Conservation (phyloP, 306 rosid species). For the Oxytropis ochrocephala region DNA sequence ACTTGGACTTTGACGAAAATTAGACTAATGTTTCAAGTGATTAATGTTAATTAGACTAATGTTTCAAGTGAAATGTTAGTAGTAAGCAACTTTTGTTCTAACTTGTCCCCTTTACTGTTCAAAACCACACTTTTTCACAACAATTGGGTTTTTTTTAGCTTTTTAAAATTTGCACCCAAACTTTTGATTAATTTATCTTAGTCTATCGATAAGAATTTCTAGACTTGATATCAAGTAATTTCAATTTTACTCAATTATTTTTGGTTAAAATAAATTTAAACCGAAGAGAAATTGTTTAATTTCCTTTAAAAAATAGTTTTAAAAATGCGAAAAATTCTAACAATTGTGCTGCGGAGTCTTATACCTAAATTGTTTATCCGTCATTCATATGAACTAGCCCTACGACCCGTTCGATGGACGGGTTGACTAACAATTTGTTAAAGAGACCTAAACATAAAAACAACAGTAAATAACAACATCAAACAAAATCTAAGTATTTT, state of each 20-base stretch:
- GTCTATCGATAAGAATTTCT: not conserved
- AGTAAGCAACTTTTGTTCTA: conserved; percentile 27
- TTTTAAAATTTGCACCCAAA: not conserved
- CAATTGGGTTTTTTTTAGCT: not conserved
- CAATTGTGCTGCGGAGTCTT: no score
- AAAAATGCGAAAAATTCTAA: no score
- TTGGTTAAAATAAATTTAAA: not conserved
- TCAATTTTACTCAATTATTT: not conserved
- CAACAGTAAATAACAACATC: no score
- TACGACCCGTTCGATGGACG: no score
- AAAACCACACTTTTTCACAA: conserved; percentile 24
- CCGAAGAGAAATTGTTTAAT: not conserved
- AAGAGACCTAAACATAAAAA: no score
- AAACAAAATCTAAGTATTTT: no score
- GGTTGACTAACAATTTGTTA: no score
- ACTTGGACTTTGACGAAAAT: conserved; percentile 63
- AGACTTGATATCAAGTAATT: not conserved
- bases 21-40: conserved; percentile 21
- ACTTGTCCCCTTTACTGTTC: conserved; percentile 37
- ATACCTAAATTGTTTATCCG: no score
- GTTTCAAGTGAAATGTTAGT: conserved; percentile 11
- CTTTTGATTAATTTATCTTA: not conserved
- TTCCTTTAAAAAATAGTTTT: no score
- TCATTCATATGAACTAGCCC: no score
- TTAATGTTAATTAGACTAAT: conserved; percentile 19